Evolutionary conservation across 2,329 filamentous ascomycete genomes (phyloP).

Genomic region (Phaeosphaeria sp.): DNA sequence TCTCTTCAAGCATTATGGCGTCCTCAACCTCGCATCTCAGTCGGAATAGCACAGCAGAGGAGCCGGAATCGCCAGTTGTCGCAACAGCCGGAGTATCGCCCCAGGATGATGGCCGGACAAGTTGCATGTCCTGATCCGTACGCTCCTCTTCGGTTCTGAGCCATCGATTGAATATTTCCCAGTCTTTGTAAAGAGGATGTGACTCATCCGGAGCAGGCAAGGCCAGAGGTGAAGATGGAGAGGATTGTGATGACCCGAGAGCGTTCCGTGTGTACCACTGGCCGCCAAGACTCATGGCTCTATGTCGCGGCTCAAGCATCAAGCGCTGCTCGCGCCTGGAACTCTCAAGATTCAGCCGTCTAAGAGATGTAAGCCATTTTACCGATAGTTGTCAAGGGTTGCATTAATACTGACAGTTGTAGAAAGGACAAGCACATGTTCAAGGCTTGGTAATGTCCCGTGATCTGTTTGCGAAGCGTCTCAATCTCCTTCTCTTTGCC

Average conservation of each 20-base stretch:
- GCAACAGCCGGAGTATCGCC: conserved; percentile 25
- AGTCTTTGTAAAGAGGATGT: conserved; percentile 40
- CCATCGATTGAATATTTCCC: conserved; percentile 38
- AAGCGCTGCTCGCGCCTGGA: conserved; percentile 30
- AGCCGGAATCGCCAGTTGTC: conserved; percentile 29
- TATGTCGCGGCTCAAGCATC: conserved; percentile 29
- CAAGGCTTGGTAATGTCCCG: conserved; percentile 38
- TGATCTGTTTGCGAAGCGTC: conserved; percentile 35
- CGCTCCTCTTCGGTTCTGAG: conserved; percentile 38
- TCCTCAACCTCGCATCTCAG: conserved; percentile 39
- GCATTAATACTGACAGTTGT: conserved; percentile 37
- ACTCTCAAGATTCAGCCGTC: conserved; percentile 37
- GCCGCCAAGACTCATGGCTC: conserved; percentile 34
- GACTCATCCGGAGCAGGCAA: conserved; percentile 35
- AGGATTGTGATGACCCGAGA: conserved; percentile 17
- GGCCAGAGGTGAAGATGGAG: conserved; percentile 21
- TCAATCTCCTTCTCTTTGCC: conserved; percentile 44
- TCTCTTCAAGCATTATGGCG: conserved; percentile 40
- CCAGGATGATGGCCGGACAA: conserved; percentile 28
- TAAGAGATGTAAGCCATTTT: conserved; percentile 24
- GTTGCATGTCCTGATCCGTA: conserved; percentile 25
- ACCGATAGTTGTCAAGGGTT: no score
- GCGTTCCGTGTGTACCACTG: conserved; percentile 32
- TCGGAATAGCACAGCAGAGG: conserved; percentile 35
- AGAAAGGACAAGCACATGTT: conserved; percentile 42